Base-by-base conservation (phyloP, 768 basidiomycete genomes). In the Lactarius tabidus region DNA sequence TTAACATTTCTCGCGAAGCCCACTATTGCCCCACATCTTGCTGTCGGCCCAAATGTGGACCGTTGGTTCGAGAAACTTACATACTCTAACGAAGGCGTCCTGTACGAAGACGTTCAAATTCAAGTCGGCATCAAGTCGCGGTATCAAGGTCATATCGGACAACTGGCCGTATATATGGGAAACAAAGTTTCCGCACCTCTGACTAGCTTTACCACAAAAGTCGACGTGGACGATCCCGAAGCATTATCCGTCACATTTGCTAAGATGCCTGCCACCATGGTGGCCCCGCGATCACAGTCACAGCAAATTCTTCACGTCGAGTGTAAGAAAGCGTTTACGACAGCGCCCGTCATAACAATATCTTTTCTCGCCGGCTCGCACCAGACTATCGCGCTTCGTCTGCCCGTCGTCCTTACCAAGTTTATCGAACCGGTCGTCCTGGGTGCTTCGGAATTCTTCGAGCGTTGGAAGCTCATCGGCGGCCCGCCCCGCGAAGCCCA, bases 401-500 rank as follows among this genome's bases (percentile, higher is more conserved):
- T 99, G 29, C 97, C 97, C 14, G 85, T 99, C 69, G 84, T 91
- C 52, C 71, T 97, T 62, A 89, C 89, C 45, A 94, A 96, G 75
- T 99, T 99, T 76, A 83, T 98, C 62, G 96, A 97, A 72, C 91
- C 92, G 29, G 95, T 98, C 69, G 89, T 87, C 71, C 84, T 99
- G 38, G 86, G 84, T 14, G 81, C 84, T 66, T 78, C 84, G 0
- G 92, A 97, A 70, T 99, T 98, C 82, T 99, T 98, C 77, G 95
- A 98, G 75, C 81, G 97, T 59, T 99, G 97, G 97, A 95, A 94
- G 75, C 78, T 97, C 70, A 98, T 98, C 59, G 97, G 97, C 8
- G 97, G 97, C 1, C 81, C 93, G 15, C 97, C 97, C 33, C 84
- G 95, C 57, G 97, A 99, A 78, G 85, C 90, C 31, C 97, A 99